Evolutionary conservation across 371 early-diverging fungal genomes (phyloP).

Genomic region (Apophysomyces variabilis): DNA sequence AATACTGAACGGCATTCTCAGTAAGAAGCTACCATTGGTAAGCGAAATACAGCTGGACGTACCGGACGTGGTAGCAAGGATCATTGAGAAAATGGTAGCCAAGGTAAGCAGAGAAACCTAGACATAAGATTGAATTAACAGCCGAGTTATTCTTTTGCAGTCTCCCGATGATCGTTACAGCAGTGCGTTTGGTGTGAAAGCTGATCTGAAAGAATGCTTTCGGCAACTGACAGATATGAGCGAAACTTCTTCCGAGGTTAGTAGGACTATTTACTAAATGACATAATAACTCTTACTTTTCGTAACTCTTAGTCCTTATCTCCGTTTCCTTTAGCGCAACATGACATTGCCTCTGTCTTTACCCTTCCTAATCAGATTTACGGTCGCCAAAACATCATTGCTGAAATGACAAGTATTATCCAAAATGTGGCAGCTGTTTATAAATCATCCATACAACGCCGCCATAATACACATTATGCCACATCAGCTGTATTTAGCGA

Average conservation of each 20-base stretch:
- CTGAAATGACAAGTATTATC: slow-evolving; percentile 42
- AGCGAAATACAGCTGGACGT: slow-evolving; percentile 54
- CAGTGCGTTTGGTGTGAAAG: slow-evolving; percentile 58
- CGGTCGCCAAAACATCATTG: slow-evolving; percentile 44
- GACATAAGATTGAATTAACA: not conserved
- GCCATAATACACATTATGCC: slow-evolving; percentile 16
- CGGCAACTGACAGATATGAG: slow-evolving; percentile 30
- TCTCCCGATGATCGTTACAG: slow-evolving; percentile 62
- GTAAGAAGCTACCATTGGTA: slow-evolving; percentile 48
- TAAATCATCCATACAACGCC: slow-evolving; percentile 18
- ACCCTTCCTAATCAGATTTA: slow-evolving; percentile 47
- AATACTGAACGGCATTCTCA: slow-evolving; percentile 56
- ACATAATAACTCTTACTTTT: not conserved
- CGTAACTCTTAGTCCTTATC: slow-evolving; percentile 26
- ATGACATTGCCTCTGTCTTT: slow-evolving; percentile 51
- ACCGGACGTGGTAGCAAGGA: slow-evolving; percentile 48
- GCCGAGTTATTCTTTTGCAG: slow-evolving; percentile 26
- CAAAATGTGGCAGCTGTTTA: slow-evolving; percentile 39
- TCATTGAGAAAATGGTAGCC: slow-evolving; percentile 61
- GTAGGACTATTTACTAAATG: not conserved
- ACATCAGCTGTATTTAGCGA: slow-evolving; percentile 25
- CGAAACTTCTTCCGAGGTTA: slow-evolving; percentile 38
- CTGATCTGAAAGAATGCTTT: slow-evolving; percentile 58
- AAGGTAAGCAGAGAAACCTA: slow-evolving; percentile 38
- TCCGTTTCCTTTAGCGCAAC: slow-evolving; percentile 43